Evolutionary conservation across 23 red algal species (phyloP).

Genomic region (Gracilaria gracilis): DNA sequence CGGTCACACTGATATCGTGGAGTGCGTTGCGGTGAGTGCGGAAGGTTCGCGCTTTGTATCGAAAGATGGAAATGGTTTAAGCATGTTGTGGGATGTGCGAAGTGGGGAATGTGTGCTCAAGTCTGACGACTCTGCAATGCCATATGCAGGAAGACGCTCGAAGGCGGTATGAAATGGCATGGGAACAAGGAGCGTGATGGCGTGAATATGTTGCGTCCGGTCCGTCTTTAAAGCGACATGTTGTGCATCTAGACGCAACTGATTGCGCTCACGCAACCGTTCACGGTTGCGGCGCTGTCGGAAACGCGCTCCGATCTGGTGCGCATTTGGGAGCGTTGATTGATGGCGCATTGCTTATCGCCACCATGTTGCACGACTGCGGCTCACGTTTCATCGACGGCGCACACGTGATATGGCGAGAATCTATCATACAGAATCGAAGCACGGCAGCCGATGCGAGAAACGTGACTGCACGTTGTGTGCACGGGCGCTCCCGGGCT

Average conservation of each 20-base stretch:
- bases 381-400: constrained; percentile 1
- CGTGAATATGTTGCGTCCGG: not conserved
- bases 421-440: too few relatives aligned
- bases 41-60: too few relatives aligned
- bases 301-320: not conserved
- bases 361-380: not conserved
- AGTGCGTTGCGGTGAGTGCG: not conserved
- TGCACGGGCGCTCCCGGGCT: not conserved
- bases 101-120: too few relatives aligned
- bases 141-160: not conserved
- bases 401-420: not conserved
- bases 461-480: not conserved
- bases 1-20: not conserved
- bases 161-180: not conserved
- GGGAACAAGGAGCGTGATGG: not conserved
- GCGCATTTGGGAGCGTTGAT: not conserved
- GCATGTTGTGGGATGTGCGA: too few relatives aligned
- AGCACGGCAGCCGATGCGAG: not conserved
- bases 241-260: not conserved
- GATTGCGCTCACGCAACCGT: not conserved
- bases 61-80: too few relatives aligned
- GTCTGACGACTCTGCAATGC: not conserved
- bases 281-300: not conserved
- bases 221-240: not conserved
- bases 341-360: not conserved